Evolutionary conservation across 2,329 filamentous ascomycete genomes (phyloP), one percentile per base, ranked within the genome.

Genomic region (Didymella sp.): DNA sequence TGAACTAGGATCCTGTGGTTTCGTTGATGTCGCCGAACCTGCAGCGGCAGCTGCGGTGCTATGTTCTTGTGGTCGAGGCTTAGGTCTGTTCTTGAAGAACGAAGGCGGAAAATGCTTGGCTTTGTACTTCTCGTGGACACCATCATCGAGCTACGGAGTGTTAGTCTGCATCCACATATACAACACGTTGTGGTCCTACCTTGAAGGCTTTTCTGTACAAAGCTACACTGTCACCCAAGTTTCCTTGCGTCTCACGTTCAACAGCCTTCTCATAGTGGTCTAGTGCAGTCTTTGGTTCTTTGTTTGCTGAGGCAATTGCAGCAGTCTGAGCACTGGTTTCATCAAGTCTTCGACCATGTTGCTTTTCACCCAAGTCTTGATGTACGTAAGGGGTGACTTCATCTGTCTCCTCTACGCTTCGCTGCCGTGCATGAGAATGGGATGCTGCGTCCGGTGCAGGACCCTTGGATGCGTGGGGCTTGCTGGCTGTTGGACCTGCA

Each of bases 251-350:
- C 77, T 99, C 95, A 75, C 88, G 92, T 77, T 96, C 90, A 53
- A 96, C 93, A 3, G 94, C 95, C 72, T 86, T 87, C 74, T 98
- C 95, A 69, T 95, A 98, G 75, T 96, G 91, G 67, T 98, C 95
- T 15, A 99, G 78, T 0, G 95, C 95, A 11, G 93, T 90, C 21
- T 81, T 80, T 4, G 90, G 90, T 65, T 89, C 84, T 56, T 73
- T 63, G 17, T 61, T 70, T 21, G 59, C 62, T 11, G 65, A 58
- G 3, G 72, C 63, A 57, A 74, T 64, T 59, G 73, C 66, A 45
- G 66, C 63, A 21, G 64, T 55, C 37, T 66, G 59, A 27, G 76
- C 66, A 59, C 78, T 67, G 76, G 76, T 74, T 49, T 80, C 78
- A 63, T 77, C 78, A 41, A 81, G 67, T 55, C 72, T 76, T 46